Evolutionary conservation across 306 rosid species (phyloP), one percentile per base, ranked within the genome.

Genomic region (Sicyos baderoa): DNA sequence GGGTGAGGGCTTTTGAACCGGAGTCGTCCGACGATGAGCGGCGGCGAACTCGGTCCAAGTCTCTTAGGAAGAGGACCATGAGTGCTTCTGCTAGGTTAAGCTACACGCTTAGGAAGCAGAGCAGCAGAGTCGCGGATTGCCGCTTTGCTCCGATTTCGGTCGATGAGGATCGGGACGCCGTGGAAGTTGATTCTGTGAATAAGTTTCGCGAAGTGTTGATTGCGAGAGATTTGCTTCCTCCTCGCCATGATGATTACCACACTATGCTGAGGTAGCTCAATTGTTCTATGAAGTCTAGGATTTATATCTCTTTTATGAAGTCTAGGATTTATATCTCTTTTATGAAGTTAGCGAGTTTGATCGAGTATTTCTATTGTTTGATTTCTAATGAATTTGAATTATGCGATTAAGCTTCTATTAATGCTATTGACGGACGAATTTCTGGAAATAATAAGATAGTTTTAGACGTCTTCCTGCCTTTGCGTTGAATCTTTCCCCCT

Each of bases 21-120:
- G 97, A 88, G 52, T 84, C 84, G n/a, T 88, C 93, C 57, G 96
- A 88, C 85, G 96, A 90, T 23, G 96, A 93, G 82, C 79, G 94
- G 91, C 83, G 86, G 74, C 86, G 87, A 70, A 73, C 81, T 62
- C 85, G 85, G 49, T 74, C 81, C 62, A 90, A 93, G 85, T 86
- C 97, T 82, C 82, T 86, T 29, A 84, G 84, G 81, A 90, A 85
- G 76, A 90, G 75, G 79, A 84, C 88, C 27, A 61, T 84, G 74
- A 81, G 78, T 71, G 91, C 97, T 61, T 85, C 97, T 27, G 74
- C 84, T 18, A 88, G 76, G 65, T 81, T 90, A 21, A 80, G 84
- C 70, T 63, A 79, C 66, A 78, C 81, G 73, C 87, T 90, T 15
- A 81, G 82, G 74, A 93, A 76, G 80, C 87, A 92, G 37, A 82